Percentiles rank a stretch among this genome's conserved stretches.
Evolutionary conservation across 139 green algal genomes (phyloP).

Genomic region (Zygnema cylindricum): DNA sequence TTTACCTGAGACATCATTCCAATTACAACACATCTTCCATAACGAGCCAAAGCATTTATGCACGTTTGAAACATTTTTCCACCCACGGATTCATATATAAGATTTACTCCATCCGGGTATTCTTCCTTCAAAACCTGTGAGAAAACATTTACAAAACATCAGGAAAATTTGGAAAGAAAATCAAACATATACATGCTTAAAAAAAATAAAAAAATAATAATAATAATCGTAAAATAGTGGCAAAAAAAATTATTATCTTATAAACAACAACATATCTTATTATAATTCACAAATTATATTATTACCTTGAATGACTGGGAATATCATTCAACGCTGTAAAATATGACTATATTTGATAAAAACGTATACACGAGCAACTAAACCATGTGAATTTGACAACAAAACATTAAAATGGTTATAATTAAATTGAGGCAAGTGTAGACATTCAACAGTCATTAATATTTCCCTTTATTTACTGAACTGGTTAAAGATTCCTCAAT

Average conservation of each 20-base stretch:
- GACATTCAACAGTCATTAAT: no score
- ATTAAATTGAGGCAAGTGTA: no score
- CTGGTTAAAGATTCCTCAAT: no score
- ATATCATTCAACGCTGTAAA: no score
- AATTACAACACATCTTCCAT: slow-evolving; percentile 53
- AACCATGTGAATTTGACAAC: no score
- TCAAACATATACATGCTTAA: background rate
- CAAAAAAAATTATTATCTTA: background rate
- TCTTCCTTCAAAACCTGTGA: slow-evolving; percentile 72
- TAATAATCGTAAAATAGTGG: slow-evolving; percentile 9
- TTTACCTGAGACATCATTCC: slow-evolving; percentile 63
- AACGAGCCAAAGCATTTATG: slow-evolving; percentile 71
- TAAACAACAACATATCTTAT: background rate
- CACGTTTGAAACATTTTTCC: slow-evolving; percentile 79
- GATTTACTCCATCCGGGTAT: slow-evolving; percentile 71
- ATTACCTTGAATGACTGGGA: no score
- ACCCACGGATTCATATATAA: slow-evolving; percentile 78
- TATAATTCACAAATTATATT: background rate
- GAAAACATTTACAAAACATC: no score
- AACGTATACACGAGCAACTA: no score
- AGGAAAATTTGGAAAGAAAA: no score
- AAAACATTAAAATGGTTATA: no score
- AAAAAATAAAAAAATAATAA: slow-evolving; percentile 1
- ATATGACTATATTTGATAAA: no score
- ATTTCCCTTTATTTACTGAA: no score